Conservation (phyloP, 2,329 filamentous ascomycete genomes). For the Botrytis aclada region DNA sequence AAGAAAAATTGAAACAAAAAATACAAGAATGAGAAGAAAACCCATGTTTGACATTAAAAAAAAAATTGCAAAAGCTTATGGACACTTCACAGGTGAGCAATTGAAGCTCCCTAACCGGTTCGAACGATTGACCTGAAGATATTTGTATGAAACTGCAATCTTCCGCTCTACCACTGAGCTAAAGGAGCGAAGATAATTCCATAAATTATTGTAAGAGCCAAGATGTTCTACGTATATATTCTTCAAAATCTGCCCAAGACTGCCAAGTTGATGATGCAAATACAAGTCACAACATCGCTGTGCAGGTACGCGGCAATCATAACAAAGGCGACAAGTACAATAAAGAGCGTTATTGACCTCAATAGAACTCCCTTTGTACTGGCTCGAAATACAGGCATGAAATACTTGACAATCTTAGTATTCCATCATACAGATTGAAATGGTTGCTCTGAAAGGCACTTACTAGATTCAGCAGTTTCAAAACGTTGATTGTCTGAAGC, state of each 20-base stretch:
- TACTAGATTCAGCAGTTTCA: neutral
- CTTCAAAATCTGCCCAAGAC: rapidly evolving
- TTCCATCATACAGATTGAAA: neutral
- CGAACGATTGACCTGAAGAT: constrained; percentile 31
- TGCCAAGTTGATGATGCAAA: neutral
- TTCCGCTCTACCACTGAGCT: constrained; percentile 31
- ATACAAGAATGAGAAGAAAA: no score
- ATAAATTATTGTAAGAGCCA: rapidly evolving
- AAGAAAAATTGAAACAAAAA: neutral
- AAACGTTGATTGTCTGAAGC: neutral
- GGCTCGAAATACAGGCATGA: neutral
- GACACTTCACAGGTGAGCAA: neutral
- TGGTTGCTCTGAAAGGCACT: neutral
- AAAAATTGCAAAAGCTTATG: neutral
- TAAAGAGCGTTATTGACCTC: neutral
- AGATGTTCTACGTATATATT: rapidly evolving
- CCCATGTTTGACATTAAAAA: no score
- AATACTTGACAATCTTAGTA: neutral
- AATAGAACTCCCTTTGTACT: neutral
- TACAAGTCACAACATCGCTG: neutral
- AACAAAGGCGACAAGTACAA: neutral
- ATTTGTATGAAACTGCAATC: constrained; percentile 23
- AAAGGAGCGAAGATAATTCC: constrained; percentile 20
- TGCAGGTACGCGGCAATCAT: neutral
- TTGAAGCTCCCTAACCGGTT: constrained; percentile 28